Conservation (phyloP, 2,329 filamentous ascomycete genomes). For the Ophiobolus disseminans region DNA sequence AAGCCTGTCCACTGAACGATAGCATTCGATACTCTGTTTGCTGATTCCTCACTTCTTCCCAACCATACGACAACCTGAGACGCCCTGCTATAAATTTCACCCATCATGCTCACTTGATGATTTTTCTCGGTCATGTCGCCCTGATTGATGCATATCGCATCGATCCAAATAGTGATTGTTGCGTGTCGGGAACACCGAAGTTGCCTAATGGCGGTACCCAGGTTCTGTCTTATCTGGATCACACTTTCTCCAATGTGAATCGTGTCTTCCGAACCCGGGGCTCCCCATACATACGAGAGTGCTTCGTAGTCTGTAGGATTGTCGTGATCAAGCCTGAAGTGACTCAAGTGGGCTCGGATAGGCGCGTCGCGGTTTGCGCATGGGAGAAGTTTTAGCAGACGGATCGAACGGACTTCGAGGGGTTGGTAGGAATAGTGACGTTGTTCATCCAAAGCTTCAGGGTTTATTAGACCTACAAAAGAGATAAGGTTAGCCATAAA, state of each 20-base stretch:
- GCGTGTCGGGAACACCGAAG: background rate
- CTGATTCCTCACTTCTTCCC: background rate
- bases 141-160: conserved; percentile 18
- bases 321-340: too few species aligned
- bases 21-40: background rate
- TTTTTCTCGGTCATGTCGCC: conserved; percentile 5
- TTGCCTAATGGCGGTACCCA: background rate
- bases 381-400: too few species aligned
- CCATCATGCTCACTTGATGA: conserved; percentile 9
- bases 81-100: conserved; percentile 1
- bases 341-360: too few species aligned
- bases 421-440: too few species aligned
- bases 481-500: too few species aligned
- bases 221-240: background rate
- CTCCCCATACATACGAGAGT: background rate
- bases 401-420: too few species aligned
- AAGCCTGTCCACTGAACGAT: background rate
- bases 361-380: too few species aligned
- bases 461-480: too few species aligned
- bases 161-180: background rate
- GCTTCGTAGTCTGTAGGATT: too few species aligned
- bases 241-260: background rate
- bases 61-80: background rate
- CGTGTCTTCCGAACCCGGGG: background rate
- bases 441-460: too few species aligned